Conservation (phyloP, 2,329 filamentous ascomycete species). For the Fusarium sp. region DNA sequence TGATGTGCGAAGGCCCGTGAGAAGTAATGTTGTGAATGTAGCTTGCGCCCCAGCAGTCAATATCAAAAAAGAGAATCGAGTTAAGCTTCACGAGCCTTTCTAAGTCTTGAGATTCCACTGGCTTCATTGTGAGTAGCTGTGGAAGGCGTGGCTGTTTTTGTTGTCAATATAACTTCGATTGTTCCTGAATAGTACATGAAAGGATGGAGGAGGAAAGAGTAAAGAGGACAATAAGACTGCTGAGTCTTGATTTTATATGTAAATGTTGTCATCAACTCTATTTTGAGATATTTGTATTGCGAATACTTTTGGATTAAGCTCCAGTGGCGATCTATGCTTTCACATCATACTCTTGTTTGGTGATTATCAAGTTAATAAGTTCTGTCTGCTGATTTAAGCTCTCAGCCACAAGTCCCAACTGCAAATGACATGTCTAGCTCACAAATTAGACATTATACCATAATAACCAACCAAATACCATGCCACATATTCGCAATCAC, state of each 20-base stretch:
- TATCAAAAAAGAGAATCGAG: background rate
- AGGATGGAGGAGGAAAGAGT: background rate
- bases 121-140: background rate
- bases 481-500: background rate
- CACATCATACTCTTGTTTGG: background rate
- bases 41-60: background rate
- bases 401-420: too few relatives aligned
- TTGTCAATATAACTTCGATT: background rate
- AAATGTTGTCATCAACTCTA: background rate
- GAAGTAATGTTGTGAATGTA: background rate
- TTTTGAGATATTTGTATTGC: background rate
- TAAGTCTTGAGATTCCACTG: background rate
- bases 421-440: too few relatives aligned
- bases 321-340: background rate
- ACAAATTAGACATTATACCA: too few relatives aligned
- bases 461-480: background rate
- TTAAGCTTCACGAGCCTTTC: rapidly evolving
- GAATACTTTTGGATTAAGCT: background rate
- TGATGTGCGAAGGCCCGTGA: rapidly evolving
- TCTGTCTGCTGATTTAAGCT: too few relatives aligned
- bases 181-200: background rate
- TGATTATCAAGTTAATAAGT: background rate
- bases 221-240: background rate
- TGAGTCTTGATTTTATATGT: background rate
- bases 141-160: background rate